Percentiles rank a stretch among this genome's conserved stretches.
Conservation (phyloP, 257 asterid genomes). For the Solanum clarkiae region DNA sequence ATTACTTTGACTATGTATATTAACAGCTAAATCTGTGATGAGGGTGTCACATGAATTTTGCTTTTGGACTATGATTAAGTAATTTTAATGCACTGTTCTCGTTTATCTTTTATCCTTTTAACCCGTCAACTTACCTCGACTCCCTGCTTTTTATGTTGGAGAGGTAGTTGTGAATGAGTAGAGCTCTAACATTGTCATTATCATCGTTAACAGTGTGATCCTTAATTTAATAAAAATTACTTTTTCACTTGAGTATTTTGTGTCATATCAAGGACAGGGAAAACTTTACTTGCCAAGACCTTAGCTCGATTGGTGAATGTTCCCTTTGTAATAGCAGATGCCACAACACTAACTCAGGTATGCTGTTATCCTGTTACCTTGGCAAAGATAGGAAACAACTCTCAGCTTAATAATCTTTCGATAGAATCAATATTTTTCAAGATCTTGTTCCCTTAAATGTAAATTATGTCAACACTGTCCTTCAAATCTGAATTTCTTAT, state of each 20-base stretch:
- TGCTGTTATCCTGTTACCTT: constrained; percentile 11
- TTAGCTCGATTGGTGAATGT: constrained; percentile 95
- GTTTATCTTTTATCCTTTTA: background rate
- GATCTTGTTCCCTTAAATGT: background rate
- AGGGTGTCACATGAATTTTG: background rate
- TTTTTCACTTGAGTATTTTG: constrained; percentile 45
- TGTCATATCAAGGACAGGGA: constrained; percentile 93
- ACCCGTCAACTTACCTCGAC: background rate
- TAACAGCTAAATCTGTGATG: background rate
- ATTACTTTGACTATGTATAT: background rate
- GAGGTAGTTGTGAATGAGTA: background rate
- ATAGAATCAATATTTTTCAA: background rate
- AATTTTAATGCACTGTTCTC: background rate
- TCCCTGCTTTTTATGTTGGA: background rate
- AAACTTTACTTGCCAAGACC: constrained; percentile 95
- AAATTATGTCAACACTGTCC: background rate
- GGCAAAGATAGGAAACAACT: background rate
- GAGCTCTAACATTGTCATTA: background rate
- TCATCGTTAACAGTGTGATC: background rate
- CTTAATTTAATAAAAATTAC: constrained; percentile 10
- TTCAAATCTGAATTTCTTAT: background rate
- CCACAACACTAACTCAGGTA: constrained; percentile 98
- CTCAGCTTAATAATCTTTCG: background rate
- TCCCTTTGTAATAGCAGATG: constrained; percentile 98
- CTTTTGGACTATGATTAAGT: background rate